Evolutionary conservation across 805 yeast genomes (phyloP).

Genomic region (Kluyveromyces dobzhanskii): DNA sequence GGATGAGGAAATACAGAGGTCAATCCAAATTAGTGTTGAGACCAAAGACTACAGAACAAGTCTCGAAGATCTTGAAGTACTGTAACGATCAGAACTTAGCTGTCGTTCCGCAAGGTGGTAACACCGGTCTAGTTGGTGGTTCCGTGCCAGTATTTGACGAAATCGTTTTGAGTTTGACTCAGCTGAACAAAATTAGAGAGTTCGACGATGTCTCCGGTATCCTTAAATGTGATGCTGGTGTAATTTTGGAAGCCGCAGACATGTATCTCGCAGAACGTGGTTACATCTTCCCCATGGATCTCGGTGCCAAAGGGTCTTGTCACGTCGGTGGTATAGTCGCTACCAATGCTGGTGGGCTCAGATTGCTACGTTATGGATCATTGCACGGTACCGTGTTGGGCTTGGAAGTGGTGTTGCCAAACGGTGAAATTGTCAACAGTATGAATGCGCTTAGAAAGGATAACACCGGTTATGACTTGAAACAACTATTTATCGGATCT

Average conservation of each 20-base stretch:
- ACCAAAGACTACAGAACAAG: constrained; percentile 75
- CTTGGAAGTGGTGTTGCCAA: constrained; percentile 84
- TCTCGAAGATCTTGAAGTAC: constrained; percentile 65
- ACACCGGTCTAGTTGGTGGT: constrained; percentile 94
- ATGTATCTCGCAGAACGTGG: constrained; percentile 68
- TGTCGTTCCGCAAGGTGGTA: constrained; percentile 95
- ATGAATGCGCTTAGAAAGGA: constrained; percentile 86
- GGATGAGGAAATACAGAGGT: constrained; percentile 93
- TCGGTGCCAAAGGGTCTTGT: constrained; percentile 96
- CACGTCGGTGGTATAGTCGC: constrained; percentile 94
- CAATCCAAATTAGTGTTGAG: constrained; percentile 71
- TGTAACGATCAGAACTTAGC: constrained; percentile 74
- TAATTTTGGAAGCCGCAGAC: constrained; percentile 81
- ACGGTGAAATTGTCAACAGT: constrained; percentile 74
- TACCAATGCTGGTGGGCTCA: constrained; percentile 92
- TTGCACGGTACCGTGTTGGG: constrained; percentile 90
- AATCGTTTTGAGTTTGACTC: constrained; percentile 60
- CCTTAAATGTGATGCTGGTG: constrained; percentile 83
- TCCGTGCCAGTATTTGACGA: constrained; percentile 90
- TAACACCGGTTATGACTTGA: constrained; percentile 90
- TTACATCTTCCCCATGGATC: constrained; percentile 83
- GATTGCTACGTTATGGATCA: constrained; percentile 82
- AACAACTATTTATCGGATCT: constrained; percentile 86
- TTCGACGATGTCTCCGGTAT: constrained; percentile 82
- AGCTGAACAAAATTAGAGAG: constrained; percentile 68